Base-by-base conservation (phyloP, 495 filamentous ascomycete species). In the Penicillium subrubescens region DNA sequence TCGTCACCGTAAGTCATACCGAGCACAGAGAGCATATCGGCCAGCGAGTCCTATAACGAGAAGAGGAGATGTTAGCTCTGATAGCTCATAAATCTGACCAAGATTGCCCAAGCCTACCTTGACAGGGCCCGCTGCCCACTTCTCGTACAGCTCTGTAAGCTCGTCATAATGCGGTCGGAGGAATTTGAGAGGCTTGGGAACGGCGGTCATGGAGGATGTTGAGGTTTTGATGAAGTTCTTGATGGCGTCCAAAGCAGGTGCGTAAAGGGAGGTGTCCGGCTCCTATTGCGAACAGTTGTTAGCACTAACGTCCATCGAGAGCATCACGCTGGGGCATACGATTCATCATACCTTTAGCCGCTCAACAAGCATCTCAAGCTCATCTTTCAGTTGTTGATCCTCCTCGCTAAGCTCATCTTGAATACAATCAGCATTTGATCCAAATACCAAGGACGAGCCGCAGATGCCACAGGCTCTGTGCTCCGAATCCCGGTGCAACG, bases 1-100 rank as follows among this genome's bases (percentile, higher is more conserved):
- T 98, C 96, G 68, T 98, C 95, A 57, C 94, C 95, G 77, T 94
- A 97, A 43, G 96, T 99, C 95, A 99, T 99, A 65, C 95, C 95
- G 59, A 99, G 90, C 23, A 99, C 94, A 7, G 95, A 98, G 17
- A 99, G 82, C 70, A 95, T 94, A 81, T 99, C 96, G 43, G 95
- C 96, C 62, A 99, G 80, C 8, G 92, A 92, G 68, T 89, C 86
- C 88, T 90, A 62, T 19, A 39, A 31, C 41, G 3, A 34, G 39
- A 12, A 51, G 51, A 14, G 4, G 15, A 44, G 11, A 2, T 25
- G 23, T 58, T 29, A 58, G 56, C 29, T 17, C 29, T 15, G 23
- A 11, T 23, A 14, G 19, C 8, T 10, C 17, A 17, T 44, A 14
- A 35, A 44, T 58, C 14, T 54, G 23, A 8, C 12, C 37, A 23